Evolutionary conservation across 257 asterid species (phyloP).

Genomic region (Penstemon eatonii): DNA sequence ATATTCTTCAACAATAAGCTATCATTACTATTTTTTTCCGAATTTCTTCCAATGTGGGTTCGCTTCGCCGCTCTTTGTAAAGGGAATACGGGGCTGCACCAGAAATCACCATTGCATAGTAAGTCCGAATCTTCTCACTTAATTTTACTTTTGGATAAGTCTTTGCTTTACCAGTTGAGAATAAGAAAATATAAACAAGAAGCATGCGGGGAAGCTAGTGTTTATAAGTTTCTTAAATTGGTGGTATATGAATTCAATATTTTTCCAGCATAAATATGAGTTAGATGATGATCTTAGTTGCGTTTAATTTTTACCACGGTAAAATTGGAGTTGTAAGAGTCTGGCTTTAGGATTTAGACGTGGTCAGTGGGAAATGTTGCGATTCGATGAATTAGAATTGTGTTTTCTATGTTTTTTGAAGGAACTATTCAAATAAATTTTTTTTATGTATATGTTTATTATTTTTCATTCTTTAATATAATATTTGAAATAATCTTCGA

Average conservation of each 20-base stretch:
- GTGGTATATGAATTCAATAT: neutral
- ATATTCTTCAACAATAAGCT: neutral
- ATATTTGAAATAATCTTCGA: slow-evolving; percentile 32
- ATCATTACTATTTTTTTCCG: neutral
- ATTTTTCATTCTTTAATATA: slow-evolving; percentile 2
- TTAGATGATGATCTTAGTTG: too few species aligned
- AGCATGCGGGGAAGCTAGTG: neutral
- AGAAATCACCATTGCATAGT: slow-evolving; percentile 1
- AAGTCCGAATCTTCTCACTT: neutral
- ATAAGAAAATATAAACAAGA: neutral
- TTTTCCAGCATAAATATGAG: neutral
- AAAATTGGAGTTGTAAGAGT: too few species aligned
- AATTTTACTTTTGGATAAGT: neutral
- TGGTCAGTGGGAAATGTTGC: neutral
- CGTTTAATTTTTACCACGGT: too few species aligned
- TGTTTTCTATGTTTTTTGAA: neutral
- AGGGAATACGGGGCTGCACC: neutral
- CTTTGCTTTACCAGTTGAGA: neutral
- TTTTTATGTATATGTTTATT: neutral
- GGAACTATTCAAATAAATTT: slow-evolving; percentile 1
- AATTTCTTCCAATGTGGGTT: neutral
- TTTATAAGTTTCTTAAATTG: neutral
- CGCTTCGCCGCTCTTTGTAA: neutral
- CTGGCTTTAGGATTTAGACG: too few species aligned
- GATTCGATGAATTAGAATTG: neutral